Evolutionary conservation across 176 grass and related monocot species (phyloP).

Genomic region (Avena sativa): DNA sequence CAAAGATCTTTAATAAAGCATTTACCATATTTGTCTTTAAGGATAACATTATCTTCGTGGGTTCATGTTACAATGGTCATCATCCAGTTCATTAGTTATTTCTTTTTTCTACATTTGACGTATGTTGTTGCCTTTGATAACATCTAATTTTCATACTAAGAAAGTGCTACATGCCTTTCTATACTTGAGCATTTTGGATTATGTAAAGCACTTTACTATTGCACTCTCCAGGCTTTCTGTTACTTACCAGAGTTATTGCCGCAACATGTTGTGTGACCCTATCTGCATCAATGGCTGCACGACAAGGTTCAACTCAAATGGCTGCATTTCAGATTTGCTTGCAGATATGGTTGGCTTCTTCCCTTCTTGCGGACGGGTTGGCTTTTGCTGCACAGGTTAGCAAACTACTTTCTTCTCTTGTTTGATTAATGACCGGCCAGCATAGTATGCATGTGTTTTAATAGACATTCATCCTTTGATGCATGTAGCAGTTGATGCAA

Average conservation of each 20-base stretch:
- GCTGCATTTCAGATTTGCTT: constrained; percentile 96
- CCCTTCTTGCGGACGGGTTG: constrained; percentile 92
- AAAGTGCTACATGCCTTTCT: background rate
- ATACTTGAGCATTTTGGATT: background rate
- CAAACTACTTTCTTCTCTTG: constrained; percentile 7
- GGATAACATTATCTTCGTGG: background rate
- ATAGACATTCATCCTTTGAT: background rate
- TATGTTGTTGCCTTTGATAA: constrained; percentile 12
- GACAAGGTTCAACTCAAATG: constrained; percentile 75
- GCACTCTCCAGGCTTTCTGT: constrained; percentile 57
- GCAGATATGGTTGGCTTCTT: constrained; percentile 86
- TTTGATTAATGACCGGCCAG: background rate
- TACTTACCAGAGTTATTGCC: constrained; percentile 78
- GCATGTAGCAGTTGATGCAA: background rate
- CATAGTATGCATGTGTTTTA: background rate
- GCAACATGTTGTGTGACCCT: constrained; percentile 90
- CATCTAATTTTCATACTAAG: background rate
- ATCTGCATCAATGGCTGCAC: constrained; percentile 83
- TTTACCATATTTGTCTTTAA: background rate
- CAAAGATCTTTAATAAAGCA: background rate
- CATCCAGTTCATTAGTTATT: background rate
- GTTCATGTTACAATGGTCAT: background rate
- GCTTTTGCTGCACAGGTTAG: constrained; percentile 94
- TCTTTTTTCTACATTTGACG: background rate
- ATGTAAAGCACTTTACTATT: constrained; percentile 16